These are phyloP conservation scores for Macrolepiota albuminosa DNA, from an alignment of 768 basidiomycete genomes.

Conservation along the genomic window DNA sequence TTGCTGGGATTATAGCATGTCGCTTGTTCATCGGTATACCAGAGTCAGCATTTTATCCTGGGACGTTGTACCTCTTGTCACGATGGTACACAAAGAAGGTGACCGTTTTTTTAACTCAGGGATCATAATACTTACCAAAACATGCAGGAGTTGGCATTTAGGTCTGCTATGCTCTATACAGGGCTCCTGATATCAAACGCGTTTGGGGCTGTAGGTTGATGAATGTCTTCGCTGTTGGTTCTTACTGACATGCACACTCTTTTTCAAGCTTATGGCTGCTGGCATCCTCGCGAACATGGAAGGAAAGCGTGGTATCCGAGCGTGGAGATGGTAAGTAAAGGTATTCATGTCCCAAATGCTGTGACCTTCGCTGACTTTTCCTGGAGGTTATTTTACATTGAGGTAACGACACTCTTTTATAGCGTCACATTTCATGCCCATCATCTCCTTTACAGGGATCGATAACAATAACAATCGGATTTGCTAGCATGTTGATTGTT, in stretches of 20 bases:
- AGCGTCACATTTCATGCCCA: not conserved
- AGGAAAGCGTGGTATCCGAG: constrained; percentile 57
- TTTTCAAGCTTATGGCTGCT: constrained; percentile 59
- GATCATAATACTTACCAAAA: not conserved
- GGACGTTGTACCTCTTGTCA: constrained; percentile 42
- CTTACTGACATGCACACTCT: not conserved
- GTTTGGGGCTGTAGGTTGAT: constrained; percentile 51
- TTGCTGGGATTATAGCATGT: constrained; percentile 49
- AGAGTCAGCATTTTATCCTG: constrained; percentile 67
- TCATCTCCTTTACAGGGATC: constrained; percentile 39
- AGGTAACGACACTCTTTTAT: constrained; percentile 28
- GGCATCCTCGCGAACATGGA: constrained; percentile 70
- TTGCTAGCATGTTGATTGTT: constrained; percentile 43
- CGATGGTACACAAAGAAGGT: constrained; percentile 59
- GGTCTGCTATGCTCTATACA: constrained; percentile 55
- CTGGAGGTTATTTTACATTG: constrained; percentile 65
- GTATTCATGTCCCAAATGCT: not conserved
- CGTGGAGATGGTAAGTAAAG: constrained; percentile 59
- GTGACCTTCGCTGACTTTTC: not conserved
- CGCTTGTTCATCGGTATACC: constrained; percentile 62
- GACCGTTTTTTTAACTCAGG: not conserved
- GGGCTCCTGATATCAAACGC: constrained; percentile 63
- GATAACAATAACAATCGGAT: constrained; percentile 56
- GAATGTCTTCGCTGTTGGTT: not conserved
- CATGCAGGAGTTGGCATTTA: constrained; percentile 57